Evolutionary conservation across 495 filamentous ascomycete species (phyloP).

Genomic region (Wilcoxina mikolae): DNA sequence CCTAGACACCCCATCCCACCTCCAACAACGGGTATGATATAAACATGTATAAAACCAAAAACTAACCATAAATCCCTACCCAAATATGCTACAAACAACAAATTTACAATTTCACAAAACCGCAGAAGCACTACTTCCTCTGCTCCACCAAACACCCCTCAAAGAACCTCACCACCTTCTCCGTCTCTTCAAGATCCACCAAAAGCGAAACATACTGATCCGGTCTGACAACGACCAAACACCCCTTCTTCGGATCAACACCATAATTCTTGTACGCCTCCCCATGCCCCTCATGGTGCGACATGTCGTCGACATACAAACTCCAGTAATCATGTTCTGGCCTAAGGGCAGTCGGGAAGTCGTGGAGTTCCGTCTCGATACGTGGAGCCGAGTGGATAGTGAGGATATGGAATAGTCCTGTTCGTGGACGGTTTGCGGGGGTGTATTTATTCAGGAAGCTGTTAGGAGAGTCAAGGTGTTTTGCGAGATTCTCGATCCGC

Average conservation of each 20-base stretch:
- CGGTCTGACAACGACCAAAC: conserved; percentile 46
- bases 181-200: conserved; percentile 29
- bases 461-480: conserved; percentile 36
- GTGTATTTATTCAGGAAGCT: conserved; percentile 40
- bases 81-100: too few species aligned
- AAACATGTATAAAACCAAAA: too few species aligned
- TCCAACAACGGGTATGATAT: too few species aligned
- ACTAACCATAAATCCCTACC: too few species aligned
- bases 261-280: conserved; percentile 49
- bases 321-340: conserved; percentile 32
- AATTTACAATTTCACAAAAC: too few species aligned
- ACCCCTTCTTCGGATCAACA: conserved; percentile 39
- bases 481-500: conserved; percentile 35
- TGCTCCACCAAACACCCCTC: conserved; percentile 21
- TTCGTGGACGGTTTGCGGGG: neutral
- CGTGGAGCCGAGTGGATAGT: conserved; percentile 37
- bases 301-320: conserved; percentile 51
- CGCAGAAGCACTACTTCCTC: too few species aligned
- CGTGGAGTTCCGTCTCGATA: conserved; percentile 34
- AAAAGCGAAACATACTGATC: conserved; percentile 45
- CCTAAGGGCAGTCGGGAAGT: conserved; percentile 38
- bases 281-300: conserved; percentile 50
- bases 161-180: conserved; percentile 33
- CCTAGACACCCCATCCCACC: too few species aligned
- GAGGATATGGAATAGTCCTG: conserved; percentile 31